Base-by-base conservation (phyloP, 2,329 filamentous ascomycete species). In the Hypoxylon rubiginosum region DNA sequence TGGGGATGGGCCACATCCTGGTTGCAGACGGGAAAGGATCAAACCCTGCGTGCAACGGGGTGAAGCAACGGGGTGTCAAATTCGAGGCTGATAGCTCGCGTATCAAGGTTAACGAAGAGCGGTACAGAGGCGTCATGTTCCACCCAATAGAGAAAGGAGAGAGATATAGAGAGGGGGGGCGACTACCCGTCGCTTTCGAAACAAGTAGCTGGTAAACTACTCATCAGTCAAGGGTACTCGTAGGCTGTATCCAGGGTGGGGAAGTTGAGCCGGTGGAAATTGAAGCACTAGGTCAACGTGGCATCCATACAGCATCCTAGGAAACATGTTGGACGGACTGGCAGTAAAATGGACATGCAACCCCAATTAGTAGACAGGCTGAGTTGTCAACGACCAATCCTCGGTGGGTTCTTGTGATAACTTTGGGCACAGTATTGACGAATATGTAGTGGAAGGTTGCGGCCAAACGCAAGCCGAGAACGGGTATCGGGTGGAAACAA, bases 331-430 rank as follows among this genome's bases (percentile, higher is more conserved):
- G 71, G 71, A 72, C 72, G 64, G 70, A 69, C 67, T 72, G 66
- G 67, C 68, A 71, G 73, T 64, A 67, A 71, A 72, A 70, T 76
- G 72, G 71, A 67, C 74, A 76, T 77, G 75, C 72, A 76, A 77
- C 74, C 75, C 72, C 73, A 75, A 75, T 72, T 68, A 72, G 66
- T 64, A 75, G 72, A 72, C 66, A 72, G 71, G 70, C 68, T 75
- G 73, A 71, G 72, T 73, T 73, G 72, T 74, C 71, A 72, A 73
- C 62, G 69, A 72, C 73, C 71, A 74, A 71, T 74, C 69, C 68
- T 71, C 55, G 68, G 58, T 43, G 62, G 54, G 66, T 64, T 67
- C 72, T 71, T 70, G 67, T 70, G 69, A 70, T 69, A 69, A 69
- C 69, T 72, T 67, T 72, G 72, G 73, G 71, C 69, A 73, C 68